These are phyloP conservation scores for Lichtheimia ramosa DNA, from an alignment of 371 early-diverging fungal species.

Conservation along the genomic window DNA sequence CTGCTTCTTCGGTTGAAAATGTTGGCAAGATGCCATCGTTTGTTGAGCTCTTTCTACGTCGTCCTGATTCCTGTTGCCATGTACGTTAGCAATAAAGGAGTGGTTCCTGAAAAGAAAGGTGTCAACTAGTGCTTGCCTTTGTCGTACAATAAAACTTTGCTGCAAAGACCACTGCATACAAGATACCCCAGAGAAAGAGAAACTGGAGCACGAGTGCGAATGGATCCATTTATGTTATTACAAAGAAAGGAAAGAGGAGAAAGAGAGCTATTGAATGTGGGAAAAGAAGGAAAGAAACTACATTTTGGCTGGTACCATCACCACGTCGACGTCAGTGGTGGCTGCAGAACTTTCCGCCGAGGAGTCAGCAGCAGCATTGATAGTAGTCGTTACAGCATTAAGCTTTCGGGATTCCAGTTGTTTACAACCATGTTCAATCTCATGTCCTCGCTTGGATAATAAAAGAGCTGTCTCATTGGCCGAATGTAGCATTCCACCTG, in stretches of 20 bases:
- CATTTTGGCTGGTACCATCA: not conserved
- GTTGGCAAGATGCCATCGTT: slow-evolving; percentile 1
- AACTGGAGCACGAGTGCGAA: slow-evolving; percentile 37
- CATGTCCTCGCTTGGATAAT: slow-evolving; percentile 2
- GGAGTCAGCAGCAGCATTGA: not conserved
- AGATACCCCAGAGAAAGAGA: slow-evolving; percentile 31
- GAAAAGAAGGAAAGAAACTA: slow-evolving; percentile 1
- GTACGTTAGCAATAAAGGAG: no score
- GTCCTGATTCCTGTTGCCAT: slow-evolving; percentile 6
- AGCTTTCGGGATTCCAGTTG: not conserved
- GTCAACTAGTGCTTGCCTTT: slow-evolving; percentile 4
- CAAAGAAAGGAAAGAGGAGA: slow-evolving; percentile 9
- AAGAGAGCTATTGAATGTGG: not conserved
- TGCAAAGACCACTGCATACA: slow-evolving; percentile 34
- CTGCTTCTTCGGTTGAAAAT: slow-evolving; percentile 7
- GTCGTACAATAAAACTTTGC: slow-evolving; percentile 26
- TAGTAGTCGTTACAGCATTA: not conserved
- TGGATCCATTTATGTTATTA: slow-evolving; percentile 26
- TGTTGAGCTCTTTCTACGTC: slow-evolving; percentile 4
- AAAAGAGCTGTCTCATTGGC: slow-evolving; percentile 40
- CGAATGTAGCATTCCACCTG: slow-evolving; percentile 53
- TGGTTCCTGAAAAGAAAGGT: no score
- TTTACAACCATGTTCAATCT: slow-evolving; percentile 3
- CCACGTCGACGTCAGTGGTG: not conserved
- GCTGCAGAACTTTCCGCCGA: not conserved